Conservation (phyloP, 108 stramenopile genomes). For the Skeletonema potamos region DNA sequence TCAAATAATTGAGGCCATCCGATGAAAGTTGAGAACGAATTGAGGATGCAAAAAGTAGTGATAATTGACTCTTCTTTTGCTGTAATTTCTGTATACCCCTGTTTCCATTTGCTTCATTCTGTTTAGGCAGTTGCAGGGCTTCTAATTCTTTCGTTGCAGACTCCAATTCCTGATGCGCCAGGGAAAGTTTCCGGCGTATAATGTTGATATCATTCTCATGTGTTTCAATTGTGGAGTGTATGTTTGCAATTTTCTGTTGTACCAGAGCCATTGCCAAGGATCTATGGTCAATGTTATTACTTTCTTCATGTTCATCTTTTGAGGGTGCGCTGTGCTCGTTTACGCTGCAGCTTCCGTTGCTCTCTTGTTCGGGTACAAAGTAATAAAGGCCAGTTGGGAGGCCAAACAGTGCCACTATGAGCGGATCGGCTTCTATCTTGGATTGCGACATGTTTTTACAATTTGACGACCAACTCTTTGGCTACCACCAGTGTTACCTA, state of each 20-base stretch:
- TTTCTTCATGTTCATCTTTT: conserved; percentile 4
- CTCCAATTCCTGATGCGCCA: conserved; percentile 33
- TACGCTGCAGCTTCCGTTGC: not conserved
- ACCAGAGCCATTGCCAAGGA: conserved; percentile 3
- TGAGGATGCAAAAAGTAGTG: conserved; percentile 4
- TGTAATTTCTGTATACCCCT: not conserved
- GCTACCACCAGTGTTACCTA: too few species aligned
- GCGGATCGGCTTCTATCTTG: conserved; percentile 25
- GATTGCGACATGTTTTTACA: too few species aligned
- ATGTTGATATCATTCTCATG: conserved; percentile 27
- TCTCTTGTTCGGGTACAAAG: not conserved
- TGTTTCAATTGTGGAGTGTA: conserved; percentile 26
- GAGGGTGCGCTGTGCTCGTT: not conserved
- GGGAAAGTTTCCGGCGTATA: conserved; percentile 25
- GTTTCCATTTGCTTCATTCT: conserved; percentile 21
- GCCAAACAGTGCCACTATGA: conserved; percentile 29
- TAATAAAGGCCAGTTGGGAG: conserved; percentile 18
- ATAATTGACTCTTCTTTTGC: not conserved
- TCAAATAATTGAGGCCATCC: conserved; percentile 19
- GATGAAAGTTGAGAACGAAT: conserved; percentile 23
- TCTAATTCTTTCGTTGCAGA: conserved; percentile 31
- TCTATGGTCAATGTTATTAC: conserved; percentile 7
- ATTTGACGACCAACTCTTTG: too few species aligned
- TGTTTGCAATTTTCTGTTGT: conserved; percentile 27
- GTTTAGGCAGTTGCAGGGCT: conserved; percentile 8